Base-by-base conservation (phyloP, 1,284 basidiomycete species). In the Moniliella sp. region DNA sequence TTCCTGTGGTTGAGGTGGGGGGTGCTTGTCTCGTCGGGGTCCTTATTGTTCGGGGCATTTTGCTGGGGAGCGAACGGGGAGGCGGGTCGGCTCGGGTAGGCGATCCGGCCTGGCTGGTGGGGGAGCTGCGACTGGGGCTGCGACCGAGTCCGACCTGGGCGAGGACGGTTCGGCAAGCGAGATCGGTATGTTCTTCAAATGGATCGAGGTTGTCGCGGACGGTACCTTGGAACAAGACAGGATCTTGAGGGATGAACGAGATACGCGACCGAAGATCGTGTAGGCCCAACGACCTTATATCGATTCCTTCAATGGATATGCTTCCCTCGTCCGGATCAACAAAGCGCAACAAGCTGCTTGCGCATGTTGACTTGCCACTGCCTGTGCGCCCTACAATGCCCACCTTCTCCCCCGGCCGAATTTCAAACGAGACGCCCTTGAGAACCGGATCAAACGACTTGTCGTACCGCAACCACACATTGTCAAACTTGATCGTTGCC, bases 401-500 rank as follows among this genome's bases (percentile, higher is more conserved):
- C 25, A 34, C 30, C 12, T 27, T 27, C 18, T 34, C 33, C 5
- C 23, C 17, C 7, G 33, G 33, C 18, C 27, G 19, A 3, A 31
- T 26, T 4, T 65, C 45, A 48, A 81, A 75, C 33, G 61, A 69
- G 16, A 81, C 65, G 17, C 67, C 68, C 45, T 75, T 73, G 26
- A 83, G 61, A 0, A 81, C 78, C 13, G 73, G 63, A 0, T 78
- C 78, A 3, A 80, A 63, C 7, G 74, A 75, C 18, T 68, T 63
- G 0, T 76, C 70, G 51, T 82, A 83, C 2, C 71, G 63, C 79
- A 82, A 82, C 79, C 86, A 4, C 66, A 46, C 39, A 4, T 38
- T 11, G 8, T 45, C 38, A 34, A 80, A 31, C 63, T 19, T 25
- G 39, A 82, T 69, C 2, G 61, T 59, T 11, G 17, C 15, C 4